phyloP scores from a whole-genome alignment of 176 grass and related monocot genomes.

The Pontederia crassipes region DNA sequence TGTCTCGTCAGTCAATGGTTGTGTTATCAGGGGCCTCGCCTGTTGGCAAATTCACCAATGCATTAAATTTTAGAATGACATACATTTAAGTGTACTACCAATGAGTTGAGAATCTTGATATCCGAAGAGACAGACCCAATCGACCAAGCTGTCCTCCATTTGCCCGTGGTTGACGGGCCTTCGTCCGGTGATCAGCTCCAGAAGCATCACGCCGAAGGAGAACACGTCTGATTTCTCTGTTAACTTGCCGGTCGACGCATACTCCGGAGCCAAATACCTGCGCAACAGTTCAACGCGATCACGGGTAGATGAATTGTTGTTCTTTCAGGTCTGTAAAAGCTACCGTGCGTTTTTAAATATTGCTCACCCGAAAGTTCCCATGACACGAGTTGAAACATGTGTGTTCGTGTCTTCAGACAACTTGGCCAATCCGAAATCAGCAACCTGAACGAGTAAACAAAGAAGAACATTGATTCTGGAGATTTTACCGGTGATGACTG shows the following conservation, averaged over 20 bases:
- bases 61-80: too few relatives aligned
- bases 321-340: not conserved
- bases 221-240: conserved; percentile 69
- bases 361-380: conserved; percentile 70
- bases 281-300: not conserved
- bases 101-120: not conserved
- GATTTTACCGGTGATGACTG: not conserved
- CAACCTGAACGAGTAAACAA: conserved; percentile 28
- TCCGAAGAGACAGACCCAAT: conserved; percentile 31
- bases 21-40: not conserved
- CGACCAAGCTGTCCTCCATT: conserved; percentile 55
- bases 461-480: not conserved
- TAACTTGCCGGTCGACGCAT: conserved; percentile 65
- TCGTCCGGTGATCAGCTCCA: conserved; percentile 58
- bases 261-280: conserved; percentile 65
- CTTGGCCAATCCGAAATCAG: conserved; percentile 69
- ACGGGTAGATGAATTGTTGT: too few relatives aligned
- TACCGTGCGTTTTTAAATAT: not conserved
- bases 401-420: conserved; percentile 75
- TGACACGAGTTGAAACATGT: conserved; percentile 88
- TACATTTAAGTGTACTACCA: too few relatives aligned
- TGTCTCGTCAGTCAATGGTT: not conserved
- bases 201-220: conserved; percentile 62
- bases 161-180: conserved; percentile 31
- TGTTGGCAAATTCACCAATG: not conserved